These are phyloP conservation scores for Amauroascus niger DNA, from an alignment of 2,329 filamentous ascomycete species.

Conservation along the genomic window DNA sequence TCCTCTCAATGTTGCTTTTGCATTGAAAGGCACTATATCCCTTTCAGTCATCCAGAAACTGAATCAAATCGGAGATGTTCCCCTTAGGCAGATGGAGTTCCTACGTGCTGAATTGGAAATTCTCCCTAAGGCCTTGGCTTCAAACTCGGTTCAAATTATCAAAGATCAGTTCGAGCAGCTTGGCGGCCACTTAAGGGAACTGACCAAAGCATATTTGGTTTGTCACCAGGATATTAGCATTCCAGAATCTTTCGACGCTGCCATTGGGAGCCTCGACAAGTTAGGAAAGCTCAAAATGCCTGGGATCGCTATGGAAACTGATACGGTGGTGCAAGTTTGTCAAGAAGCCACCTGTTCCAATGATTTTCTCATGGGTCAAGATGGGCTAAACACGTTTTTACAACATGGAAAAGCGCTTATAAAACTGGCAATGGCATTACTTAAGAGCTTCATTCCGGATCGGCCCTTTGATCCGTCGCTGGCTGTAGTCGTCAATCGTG, in stretches of 20 bases:
- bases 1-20: conserved; percentile 29
- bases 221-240: conserved; percentile 31
- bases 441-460: conserved; percentile 77
- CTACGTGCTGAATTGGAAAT: conserved; percentile 57
- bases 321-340: conserved; percentile 16
- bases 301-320: background rate
- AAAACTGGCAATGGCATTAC: conserved; percentile 60
- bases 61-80: conserved; percentile 44
- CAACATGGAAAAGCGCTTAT: conserved; percentile 58
- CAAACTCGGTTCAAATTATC: conserved; percentile 42
- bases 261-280: conserved; percentile 17
- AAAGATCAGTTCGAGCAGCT: conserved; percentile 44
- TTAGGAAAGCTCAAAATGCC: background rate
- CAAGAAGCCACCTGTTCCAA: conserved; percentile 22
- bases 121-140: conserved; percentile 48
- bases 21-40: conserved; percentile 43
- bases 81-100: conserved; percentile 51
- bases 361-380: conserved; percentile 27
- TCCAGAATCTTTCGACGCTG: conserved; percentile 21
- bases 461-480: conserved; percentile 72
- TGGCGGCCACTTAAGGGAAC: conserved; percentile 38
- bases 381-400: conserved; percentile 16
- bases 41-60: conserved; percentile 49
- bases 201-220: conserved; percentile 28
- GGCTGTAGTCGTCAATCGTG: conserved; percentile 52